Evolutionary conservation across 2,329 filamentous ascomycete species (phyloP).

Genomic region (Lecanicillium sp.): DNA sequence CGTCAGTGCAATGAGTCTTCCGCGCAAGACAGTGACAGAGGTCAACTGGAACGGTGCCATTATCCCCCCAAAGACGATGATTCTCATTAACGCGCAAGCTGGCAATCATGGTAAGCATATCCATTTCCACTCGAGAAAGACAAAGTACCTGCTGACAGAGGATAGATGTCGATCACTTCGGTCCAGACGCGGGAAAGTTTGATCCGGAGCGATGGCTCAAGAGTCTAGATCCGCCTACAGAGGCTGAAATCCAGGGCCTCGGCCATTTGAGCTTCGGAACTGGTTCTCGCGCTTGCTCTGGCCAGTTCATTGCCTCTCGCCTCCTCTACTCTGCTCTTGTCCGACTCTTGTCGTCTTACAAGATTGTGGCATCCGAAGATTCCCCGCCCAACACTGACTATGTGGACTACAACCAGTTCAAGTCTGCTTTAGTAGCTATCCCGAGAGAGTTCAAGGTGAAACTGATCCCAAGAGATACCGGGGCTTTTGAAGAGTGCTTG

Average conservation of each 20-base stretch:
- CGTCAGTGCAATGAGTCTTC: slow-evolving; percentile 44
- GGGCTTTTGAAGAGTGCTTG: slow-evolving; percentile 30
- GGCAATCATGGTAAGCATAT: slow-evolving; percentile 38
- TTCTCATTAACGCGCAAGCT: slow-evolving; percentile 47
- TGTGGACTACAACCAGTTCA: slow-evolving; percentile 54
- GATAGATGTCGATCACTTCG: slow-evolving; percentile 41
- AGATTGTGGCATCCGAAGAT: slow-evolving; percentile 36
- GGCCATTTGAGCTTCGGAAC: slow-evolving; percentile 44
- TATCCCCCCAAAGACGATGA: slow-evolving; percentile 45
- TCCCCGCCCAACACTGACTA: slow-evolving; percentile 54
- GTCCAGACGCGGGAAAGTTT: slow-evolving; percentile 34
- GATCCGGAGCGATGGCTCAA: slow-evolving; percentile 42
- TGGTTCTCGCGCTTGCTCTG: slow-evolving; percentile 42
- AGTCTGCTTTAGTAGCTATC: slow-evolving; percentile 52
- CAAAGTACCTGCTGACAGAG: slow-evolving; percentile 6
- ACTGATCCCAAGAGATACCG: slow-evolving; percentile 42
- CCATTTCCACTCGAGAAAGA: too few relatives aligned
- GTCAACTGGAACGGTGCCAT: slow-evolving; percentile 42
- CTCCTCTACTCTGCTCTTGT: slow-evolving; percentile 42
- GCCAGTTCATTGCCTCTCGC: slow-evolving; percentile 41
- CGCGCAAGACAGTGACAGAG: slow-evolving; percentile 40
- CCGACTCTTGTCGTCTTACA: slow-evolving; percentile 39
- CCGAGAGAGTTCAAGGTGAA: slow-evolving; percentile 50
- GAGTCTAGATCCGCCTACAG: slow-evolving; percentile 22
- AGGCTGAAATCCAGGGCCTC: slow-evolving; percentile 21